phyloP scores from a whole-genome alignment of 305 asterid genomes.

The Fraxinus ornus region DNA sequence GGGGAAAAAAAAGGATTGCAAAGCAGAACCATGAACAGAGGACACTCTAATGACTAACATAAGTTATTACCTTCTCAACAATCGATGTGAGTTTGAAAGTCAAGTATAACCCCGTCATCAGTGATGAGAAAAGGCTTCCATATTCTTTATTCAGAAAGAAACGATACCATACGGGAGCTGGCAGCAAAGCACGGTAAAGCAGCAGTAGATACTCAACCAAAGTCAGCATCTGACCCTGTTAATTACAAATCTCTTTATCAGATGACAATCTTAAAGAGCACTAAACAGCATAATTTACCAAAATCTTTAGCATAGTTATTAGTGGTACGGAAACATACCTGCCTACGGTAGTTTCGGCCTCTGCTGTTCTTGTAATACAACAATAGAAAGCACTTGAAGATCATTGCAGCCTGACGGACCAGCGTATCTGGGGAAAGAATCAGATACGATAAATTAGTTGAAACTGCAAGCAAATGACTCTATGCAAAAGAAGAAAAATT shows the following conservation, averaged over 20 bases:
- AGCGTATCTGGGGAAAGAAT: constrained; percentile 52
- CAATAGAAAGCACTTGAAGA: constrained; percentile 58
- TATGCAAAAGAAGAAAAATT: neutral
- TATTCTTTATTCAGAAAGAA: constrained; percentile 81
- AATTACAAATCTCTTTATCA: constrained; percentile 21
- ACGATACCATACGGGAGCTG: constrained; percentile 88
- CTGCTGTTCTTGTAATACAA: constrained; percentile 70
- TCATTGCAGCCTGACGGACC: constrained; percentile 79
- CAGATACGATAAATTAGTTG: constrained; percentile 17
- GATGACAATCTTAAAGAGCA: constrained; percentile 17
- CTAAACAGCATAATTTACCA: neutral
- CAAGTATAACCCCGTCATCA: constrained; percentile 74
- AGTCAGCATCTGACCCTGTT: constrained; percentile 77
- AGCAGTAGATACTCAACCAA: constrained; percentile 66
- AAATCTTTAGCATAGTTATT: neutral
- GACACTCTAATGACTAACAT: neutral
- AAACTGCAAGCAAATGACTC: constrained; percentile 1
- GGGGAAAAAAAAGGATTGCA: neutral
- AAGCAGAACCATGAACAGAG: constrained; percentile 14
- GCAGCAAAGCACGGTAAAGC: constrained; percentile 74
- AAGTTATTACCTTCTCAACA: constrained; percentile 74
- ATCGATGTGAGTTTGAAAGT: constrained; percentile 89
- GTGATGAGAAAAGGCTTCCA: constrained; percentile 77
- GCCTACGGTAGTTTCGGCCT: constrained; percentile 66
- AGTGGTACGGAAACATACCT: constrained; percentile 36